Percentiles rank a stretch among this genome's conserved stretches.
Evolutionary conservation across 2,329 filamentous ascomycete genomes (phyloP).

Genomic region (Pseudogymnoascus sp.): DNA sequence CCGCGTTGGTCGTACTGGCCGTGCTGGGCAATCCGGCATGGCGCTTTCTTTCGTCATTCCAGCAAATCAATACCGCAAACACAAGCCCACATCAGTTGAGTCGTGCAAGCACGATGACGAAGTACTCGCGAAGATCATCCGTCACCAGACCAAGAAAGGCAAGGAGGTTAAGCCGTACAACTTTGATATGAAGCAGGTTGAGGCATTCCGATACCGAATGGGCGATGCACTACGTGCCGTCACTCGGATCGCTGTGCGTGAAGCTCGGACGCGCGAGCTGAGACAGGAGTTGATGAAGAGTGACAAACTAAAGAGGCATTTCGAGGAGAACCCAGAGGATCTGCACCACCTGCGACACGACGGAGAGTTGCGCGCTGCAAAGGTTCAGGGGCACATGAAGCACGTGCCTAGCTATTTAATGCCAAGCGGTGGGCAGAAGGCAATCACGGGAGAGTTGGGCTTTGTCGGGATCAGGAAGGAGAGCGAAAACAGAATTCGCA

Average conservation of each 20-base stretch:
- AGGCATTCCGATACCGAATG: constrained; percentile 92
- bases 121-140: constrained; percentile 71
- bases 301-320: constrained; percentile 90
- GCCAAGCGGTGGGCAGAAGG: constrained; percentile 67
- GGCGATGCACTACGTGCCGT: constrained; percentile 86
- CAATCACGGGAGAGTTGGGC: constrained; percentile 60
- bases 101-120: constrained; percentile 79
- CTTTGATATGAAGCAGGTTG: constrained; percentile 91
- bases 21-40: constrained; percentile 87
- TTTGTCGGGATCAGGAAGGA: constrained; percentile 64
- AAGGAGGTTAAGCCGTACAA: constrained; percentile 83
- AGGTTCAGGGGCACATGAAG: constrained; percentile 83
- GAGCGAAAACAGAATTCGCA: constrained; percentile 39
- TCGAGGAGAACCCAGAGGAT: constrained; percentile 93
- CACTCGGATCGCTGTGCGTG: constrained; percentile 81
- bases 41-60: constrained; percentile 94
- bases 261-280: constrained; percentile 82
- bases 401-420: constrained; percentile 92
- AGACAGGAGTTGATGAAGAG: constrained; percentile 85
- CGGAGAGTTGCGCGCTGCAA: constrained; percentile 73
- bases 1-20: constrained; percentile 86
- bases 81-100: constrained; percentile 74
- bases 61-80: constrained; percentile 73
- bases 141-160: constrained; percentile 70
- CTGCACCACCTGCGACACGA: constrained; percentile 85